Conservation (phyloP, 2,329 filamentous ascomycete species). For the Fusarium veterinarium region DNA sequence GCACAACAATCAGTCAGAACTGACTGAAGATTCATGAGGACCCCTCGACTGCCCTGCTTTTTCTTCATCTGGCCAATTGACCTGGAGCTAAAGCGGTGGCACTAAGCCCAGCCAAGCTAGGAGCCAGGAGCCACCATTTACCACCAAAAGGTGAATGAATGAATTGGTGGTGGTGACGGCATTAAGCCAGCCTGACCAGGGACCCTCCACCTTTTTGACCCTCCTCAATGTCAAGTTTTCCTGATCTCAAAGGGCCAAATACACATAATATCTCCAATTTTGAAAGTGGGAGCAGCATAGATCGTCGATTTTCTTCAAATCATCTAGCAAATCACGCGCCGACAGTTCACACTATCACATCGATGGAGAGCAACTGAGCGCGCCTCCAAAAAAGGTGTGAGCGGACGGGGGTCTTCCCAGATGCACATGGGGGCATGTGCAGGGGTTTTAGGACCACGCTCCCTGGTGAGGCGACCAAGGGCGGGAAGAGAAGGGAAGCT, state of each 20-base stretch:
- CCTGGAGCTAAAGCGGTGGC: slow-evolving; percentile 37
- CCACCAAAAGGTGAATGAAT: background rate
- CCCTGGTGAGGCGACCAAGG: slow-evolving; percentile 23
- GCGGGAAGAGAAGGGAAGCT: slow-evolving; percentile 9
- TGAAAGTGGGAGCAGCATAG: background rate
- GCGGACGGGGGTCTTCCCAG: slow-evolving; percentile 29
- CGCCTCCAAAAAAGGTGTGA: slow-evolving; percentile 33
- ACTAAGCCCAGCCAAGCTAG: slow-evolving; percentile 32
- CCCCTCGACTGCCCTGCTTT: slow-evolving; percentile 21
- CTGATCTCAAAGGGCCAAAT: background rate
- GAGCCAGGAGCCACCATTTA: slow-evolving; percentile 14
- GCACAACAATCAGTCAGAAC: background rate
- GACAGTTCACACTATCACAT: background rate
- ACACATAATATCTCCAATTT: too few relatives aligned
- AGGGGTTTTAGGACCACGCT: slow-evolving; percentile 20
- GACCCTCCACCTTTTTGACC: slow-evolving; percentile 16
- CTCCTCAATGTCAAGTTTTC: background rate
- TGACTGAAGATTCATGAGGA: background rate
- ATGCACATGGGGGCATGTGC: slow-evolving; percentile 24
- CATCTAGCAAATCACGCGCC: slow-evolving; percentile 2
- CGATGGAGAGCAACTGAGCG: slow-evolving; percentile 7
- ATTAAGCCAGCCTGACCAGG: slow-evolving; percentile 28
- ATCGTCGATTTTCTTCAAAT: background rate
- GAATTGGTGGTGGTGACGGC: slow-evolving; percentile 27
- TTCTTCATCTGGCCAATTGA: slow-evolving; percentile 34